Evolutionary conservation across 2,329 filamentous ascomycete genomes (phyloP), one percentile per base, ranked within the genome.

Genomic region (Xylariaceae sp.): DNA sequence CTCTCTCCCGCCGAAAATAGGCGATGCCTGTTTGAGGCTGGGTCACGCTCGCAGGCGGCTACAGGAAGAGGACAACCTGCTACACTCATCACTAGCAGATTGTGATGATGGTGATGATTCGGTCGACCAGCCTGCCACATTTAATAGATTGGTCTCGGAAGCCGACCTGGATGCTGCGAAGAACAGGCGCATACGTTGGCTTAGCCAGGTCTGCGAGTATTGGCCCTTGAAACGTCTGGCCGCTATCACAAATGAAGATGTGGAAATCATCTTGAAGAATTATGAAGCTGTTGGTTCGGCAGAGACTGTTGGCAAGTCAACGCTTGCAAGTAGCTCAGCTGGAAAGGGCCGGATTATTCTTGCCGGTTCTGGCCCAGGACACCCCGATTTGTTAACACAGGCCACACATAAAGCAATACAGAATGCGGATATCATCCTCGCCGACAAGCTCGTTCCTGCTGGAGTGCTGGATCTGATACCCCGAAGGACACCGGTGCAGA

Each of bases 201-300:
- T 99, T 1, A 84, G 88, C 17, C 94, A 99, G 68, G 90, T 99
- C 47, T 99, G 94, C 78, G 94, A 99, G 75, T 99, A 99, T 73
- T 99, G 94, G 94, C 92, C 94, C 1, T 78, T 99, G 22, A 86
- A 85, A 57, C 83, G 89, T 16, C 80, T 99, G 1, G 90, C 91
- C 7, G 78, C 80, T 39, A 87, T 97, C 57, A 87, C 82, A 3
- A 90, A 96, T 63, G 79, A 80, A 9, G 92, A 97, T 60, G 84
- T 97, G 6, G 83, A 89, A 14, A 70, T 74, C 12, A 83, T 97
- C 0, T 78, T 99, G n/a, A 75, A 81, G 56, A 84, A 88, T 2
- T 96, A 96, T 64, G 73, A 78, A 5, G 65, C 58, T 10, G 46
- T 55, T 36, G 45, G 48, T 18, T 33, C 53, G 1, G 31, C 61